These are phyloP conservation scores for Globisporangium abappressorium DNA, from an alignment of 352 stramenopile species.

Conservation along the genomic window DNA sequence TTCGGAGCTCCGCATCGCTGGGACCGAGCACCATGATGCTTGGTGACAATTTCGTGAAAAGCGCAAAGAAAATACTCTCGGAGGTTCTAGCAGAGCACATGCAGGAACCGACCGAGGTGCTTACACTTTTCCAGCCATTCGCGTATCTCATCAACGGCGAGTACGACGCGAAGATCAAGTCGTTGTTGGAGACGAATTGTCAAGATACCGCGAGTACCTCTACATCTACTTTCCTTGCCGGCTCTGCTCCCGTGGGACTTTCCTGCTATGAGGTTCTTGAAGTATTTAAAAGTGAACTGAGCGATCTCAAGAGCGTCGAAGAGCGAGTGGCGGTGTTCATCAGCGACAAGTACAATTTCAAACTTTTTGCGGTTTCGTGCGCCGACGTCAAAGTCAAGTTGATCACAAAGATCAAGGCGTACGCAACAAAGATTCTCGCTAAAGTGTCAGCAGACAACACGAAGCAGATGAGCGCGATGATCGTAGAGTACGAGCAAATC, in stretches of 20 bases:
- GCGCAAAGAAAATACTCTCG: constrained; percentile 57
- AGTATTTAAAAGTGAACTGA: constrained; percentile 50
- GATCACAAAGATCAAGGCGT: constrained; percentile 62
- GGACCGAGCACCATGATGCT: constrained; percentile 80
- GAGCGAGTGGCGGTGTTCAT: constrained; percentile 42
- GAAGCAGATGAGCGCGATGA: constrained; percentile 84
- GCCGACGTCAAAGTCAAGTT: constrained; percentile 87
- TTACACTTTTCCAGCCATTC: constrained; percentile 76
- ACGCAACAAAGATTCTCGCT: constrained; percentile 66
- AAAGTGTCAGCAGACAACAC: constrained; percentile 86
- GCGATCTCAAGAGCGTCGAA: constrained; percentile 47
- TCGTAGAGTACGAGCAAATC: constrained; percentile 87
- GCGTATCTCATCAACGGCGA: constrained; percentile 75
- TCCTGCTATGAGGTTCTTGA: constrained; percentile 45
- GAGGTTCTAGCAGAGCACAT: constrained; percentile 69
- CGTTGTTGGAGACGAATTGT: constrained; percentile 37
- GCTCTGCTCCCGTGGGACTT: not conserved
- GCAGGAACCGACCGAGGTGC: constrained; percentile 54
- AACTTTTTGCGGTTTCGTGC: constrained; percentile 88
- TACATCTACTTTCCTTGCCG: not conserved
- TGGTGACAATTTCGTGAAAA: constrained; percentile 75
- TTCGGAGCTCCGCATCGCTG: constrained; percentile 61
- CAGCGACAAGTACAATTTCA: constrained; percentile 88
- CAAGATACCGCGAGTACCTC: constrained; percentile 6
- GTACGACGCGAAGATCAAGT: constrained; percentile 62